Evolutionary conservation across 768 basidiomycete species (phyloP), one percentile per base, ranked within the genome.

Genomic region (Hericium rajendrae): DNA sequence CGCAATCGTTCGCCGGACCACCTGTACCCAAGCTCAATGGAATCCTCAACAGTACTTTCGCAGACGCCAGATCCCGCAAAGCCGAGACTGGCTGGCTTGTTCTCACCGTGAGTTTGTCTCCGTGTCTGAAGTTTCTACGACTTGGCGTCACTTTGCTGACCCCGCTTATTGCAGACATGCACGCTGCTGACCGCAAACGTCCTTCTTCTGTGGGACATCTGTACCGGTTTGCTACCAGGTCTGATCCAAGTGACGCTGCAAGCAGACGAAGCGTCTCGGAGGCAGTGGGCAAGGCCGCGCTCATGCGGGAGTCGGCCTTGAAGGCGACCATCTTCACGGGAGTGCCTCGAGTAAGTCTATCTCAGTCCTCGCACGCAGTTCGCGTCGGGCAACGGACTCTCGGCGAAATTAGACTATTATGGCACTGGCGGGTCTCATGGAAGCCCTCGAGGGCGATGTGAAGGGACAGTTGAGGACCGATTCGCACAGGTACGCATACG

Each of bases 291-390:
- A 85, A 78, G 68, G 89, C 88, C 60, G 88, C 90, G 62, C 69
- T 91, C 62, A 93, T 95, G 82, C 80, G 93, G 48, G 93, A 95
- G 74, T 82, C 89, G 32, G 89, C 88, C 32, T 67, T 95, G 69
- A 95, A 95, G 74, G 91, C 90, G 67, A 81, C 83, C 66, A 88
- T 93, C 65, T 94, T 95, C 67, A 82, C 91, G 56, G 90, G 91
- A 48, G 88, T 92, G 55, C 89, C 91, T 64, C 78, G 88, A 69
- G 89, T 90, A 68, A 46, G 64, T 59, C 12, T 43, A 51, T 18
- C 24, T 38, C n/a, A 54, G 22, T 6, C n/a, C 16, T 50, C 28
- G 22, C 13, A 38, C 26, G 12, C 24, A 16, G 38, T 37, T 10
- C 22, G 10, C 18, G 13, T 24, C 41, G 22, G 28, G 32, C 11